These are phyloP conservation scores for Salpingoeca rosetta DNA, from an alignment of 78 protist genomes.

Conservation along the genomic window DNA sequence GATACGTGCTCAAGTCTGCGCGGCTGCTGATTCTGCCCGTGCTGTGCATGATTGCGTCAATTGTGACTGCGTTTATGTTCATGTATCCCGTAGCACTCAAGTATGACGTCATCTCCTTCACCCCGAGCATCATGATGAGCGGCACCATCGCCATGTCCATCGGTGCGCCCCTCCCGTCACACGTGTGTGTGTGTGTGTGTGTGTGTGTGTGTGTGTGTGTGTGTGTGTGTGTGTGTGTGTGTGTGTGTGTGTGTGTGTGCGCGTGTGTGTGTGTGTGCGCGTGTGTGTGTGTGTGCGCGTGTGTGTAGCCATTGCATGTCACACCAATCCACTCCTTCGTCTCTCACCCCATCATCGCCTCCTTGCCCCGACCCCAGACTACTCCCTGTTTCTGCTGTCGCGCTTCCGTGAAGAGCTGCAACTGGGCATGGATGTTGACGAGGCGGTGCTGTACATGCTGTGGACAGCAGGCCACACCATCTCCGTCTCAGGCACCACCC, in stretches of 20 bases:
- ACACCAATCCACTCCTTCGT: too few species aligned
- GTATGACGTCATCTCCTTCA: slow-evolving; percentile 10
- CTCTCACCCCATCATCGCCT: too few species aligned
- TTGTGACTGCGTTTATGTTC: slow-evolving; percentile 10
- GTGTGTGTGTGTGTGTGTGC: too few species aligned
- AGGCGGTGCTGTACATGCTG: slow-evolving; percentile 3
- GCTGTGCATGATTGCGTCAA: neutral
- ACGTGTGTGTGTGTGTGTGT: too few species aligned
- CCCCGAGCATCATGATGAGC: slow-evolving; percentile 45
- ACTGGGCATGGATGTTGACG: neutral
- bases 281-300: too few species aligned
- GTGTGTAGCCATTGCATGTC: too few species aligned
- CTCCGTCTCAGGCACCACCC: slow-evolving; percentile 36
- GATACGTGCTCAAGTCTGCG: slow-evolving; percentile 7
- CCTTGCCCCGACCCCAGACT: too few species aligned
- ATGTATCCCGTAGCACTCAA: slow-evolving; percentile 4
- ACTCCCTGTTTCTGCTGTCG: slow-evolving; percentile 54
- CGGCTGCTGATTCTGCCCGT: slow-evolving; percentile 27
- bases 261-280: too few species aligned
- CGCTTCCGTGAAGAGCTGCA: slow-evolving; percentile 47
- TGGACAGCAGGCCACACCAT: slow-evolving; percentile 28
- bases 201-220: too few species aligned
- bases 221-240: too few species aligned
- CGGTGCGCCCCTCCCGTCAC: too few species aligned
- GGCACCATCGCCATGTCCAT: slow-evolving; percentile 41